A percentile compares a stretch with the other conserved stretches of the same genome.
These are phyloP conservation scores for Solanum bukasovii DNA, from an alignment of 257 asterid genomes.

Conservation along the genomic window DNA sequence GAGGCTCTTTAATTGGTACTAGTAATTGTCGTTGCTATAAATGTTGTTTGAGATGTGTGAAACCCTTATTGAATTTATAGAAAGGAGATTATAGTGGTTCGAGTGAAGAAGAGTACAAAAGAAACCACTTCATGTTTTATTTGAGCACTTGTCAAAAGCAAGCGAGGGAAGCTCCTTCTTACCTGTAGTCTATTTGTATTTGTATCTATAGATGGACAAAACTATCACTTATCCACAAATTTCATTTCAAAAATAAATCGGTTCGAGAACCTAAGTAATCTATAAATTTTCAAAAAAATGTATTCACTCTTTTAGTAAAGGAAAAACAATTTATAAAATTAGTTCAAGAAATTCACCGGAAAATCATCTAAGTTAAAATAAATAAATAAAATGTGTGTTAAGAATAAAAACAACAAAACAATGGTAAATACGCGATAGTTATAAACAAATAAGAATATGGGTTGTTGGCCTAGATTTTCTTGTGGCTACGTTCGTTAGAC, in stretches of 20 bases:
- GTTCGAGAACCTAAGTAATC: neutral
- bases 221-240: neutral
- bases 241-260: no score
- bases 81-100: no score
- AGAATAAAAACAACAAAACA: neutral
- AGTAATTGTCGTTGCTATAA: neutral
- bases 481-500: no score
- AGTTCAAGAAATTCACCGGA: neutral
- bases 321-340: no score
- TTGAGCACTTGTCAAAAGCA: no score
- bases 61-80: no score
- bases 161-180: neutral
- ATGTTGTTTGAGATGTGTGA: neutral
- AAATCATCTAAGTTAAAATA: neutral
- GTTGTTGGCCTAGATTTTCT: no score
- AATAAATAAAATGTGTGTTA: no score
- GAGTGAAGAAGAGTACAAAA: no score
- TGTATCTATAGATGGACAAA: neutral
- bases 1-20: neutral
- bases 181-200: neutral
- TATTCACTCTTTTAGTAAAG: neutral
- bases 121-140: no score
- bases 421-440: neutral
- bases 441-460: no score
- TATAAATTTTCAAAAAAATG: no score